These are phyloP conservation scores for Daldinia sp. DNA, from an alignment of 2,329 filamentous ascomycete species.

Conservation along the genomic window DNA sequence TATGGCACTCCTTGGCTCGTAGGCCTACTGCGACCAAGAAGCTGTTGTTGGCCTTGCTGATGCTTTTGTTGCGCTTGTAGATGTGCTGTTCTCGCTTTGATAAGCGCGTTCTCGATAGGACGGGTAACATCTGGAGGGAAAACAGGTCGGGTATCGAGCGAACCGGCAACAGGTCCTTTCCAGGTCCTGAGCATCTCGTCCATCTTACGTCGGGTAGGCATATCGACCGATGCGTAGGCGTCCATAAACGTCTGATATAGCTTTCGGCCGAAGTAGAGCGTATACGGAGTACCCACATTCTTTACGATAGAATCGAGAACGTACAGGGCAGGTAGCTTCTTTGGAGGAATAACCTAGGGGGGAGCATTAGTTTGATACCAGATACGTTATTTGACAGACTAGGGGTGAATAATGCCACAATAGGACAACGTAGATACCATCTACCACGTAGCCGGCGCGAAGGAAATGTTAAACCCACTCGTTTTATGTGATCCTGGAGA, in stretches of 20 bases:
- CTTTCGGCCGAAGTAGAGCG: conserved; percentile 89
- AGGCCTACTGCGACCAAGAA: conserved; percentile 60
- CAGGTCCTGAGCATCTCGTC: conserved; percentile 98
- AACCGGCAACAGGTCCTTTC: conserved; percentile 96
- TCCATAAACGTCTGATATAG: conserved; percentile 97
- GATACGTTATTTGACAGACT: neutral
- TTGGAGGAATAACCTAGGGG: conserved; percentile 79
- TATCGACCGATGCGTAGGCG: conserved; percentile 89
- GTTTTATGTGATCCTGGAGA: conserved; percentile 90
- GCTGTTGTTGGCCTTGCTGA: conserved; percentile 63
- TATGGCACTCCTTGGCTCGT: conserved; percentile 65
- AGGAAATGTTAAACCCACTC: conserved; percentile 70
- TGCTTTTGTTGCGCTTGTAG: conserved; percentile 67
- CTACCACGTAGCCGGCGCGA: neutral
- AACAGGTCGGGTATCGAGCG: conserved; percentile 89
- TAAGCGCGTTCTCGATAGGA: conserved; percentile 92
- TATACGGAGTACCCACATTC: conserved; percentile 98
- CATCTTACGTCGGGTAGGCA: conserved; percentile 84
- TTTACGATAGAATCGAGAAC: conserved; percentile 98
- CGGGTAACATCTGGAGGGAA: conserved; percentile 87
- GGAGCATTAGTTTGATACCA: conserved; percentile 50
- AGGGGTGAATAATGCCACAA: neutral
- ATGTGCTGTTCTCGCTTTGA: conserved; percentile 75
- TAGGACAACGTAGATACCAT: neutral
- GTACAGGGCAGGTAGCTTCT: conserved; percentile 95